Evolutionary conservation across 2,329 filamentous ascomycete species (phyloP), one percentile per base, ranked within the genome.

Genomic region (Pseudonectria buxi): DNA sequence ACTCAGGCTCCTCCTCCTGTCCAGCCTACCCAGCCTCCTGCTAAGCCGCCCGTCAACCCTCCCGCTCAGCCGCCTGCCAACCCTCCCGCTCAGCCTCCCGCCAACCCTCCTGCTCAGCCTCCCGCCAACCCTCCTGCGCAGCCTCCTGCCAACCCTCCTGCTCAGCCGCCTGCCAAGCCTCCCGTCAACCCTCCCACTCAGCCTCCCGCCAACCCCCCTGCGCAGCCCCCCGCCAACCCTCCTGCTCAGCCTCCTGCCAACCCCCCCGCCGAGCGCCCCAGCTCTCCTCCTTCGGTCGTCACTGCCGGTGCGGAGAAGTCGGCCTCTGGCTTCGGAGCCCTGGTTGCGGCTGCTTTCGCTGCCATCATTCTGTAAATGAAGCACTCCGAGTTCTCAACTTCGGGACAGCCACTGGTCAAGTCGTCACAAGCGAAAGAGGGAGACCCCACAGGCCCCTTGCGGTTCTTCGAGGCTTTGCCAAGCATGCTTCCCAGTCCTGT

Each of bases 271-370:
- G 5, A 22, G 18, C 5, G 9, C 5, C 18, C 18, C 18, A 9
- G 18, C 27, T 46, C 41, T 14, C 37, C 47, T 12, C 39, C 55
- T 28, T 38, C 49, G 3, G 45, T 54, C 30, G 47, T 64, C n/a
- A 54, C 58, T 14, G 58, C 58, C 26, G 64, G 56, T 26, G 65
- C 55, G 14, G 65, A 60, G 30, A 62, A 58, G 47, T 41, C 54
- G 24, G 54, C 53, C 26, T 48, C 58, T 18, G 59, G 58, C 34
- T 33, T 62, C 15, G 62, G 60, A 16, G 59, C 61, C 36, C 50
- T 67, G 28, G 46, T 63, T 30, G 36, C 64, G 24, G 65, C 57
- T 28, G 66, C 59, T 38, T 39, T 64, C 26, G 62, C 57, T 32
- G 62, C 58, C 14, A 35, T 69, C 27, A 47, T 59, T 37, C 43